These are phyloP conservation scores for Hypoxylon trugodes DNA, from an alignment of 495 filamentous ascomycete genomes.

Conservation along the genomic window DNA sequence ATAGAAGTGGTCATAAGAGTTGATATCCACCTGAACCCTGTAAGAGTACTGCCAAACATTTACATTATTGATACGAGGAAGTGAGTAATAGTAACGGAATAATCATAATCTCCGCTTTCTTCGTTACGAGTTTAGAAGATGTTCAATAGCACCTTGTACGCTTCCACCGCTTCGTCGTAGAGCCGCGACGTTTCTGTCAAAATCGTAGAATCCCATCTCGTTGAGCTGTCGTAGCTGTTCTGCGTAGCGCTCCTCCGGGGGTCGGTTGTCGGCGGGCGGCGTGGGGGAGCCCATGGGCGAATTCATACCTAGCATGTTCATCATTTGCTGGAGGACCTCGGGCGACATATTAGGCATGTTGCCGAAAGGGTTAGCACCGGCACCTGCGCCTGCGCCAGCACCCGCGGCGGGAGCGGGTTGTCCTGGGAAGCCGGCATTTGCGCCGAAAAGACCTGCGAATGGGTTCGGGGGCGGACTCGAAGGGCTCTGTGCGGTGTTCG, in stretches of 20 bases:
- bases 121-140: constrained; percentile 59
- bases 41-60: constrained; percentile 1
- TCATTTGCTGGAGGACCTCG: constrained; percentile 59
- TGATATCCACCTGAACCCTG: constrained; percentile 1
- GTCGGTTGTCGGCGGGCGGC: constrained; percentile 79
- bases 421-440: neutral
- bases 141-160: constrained; percentile 93
- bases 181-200: constrained; percentile 90
- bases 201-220: constrained; percentile 99
- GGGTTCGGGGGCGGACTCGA: constrained; percentile 47
- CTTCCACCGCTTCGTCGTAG: constrained; percentile 89
- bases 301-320: constrained; percentile 45
- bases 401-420: neutral
- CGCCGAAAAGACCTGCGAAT: constrained; percentile 54
- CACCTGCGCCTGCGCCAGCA: constrained; percentile 11
- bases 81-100: neutral
- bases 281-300: constrained; percentile 53
- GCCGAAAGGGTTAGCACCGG: constrained; percentile 34
- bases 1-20: too few species aligned
- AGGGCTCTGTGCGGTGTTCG: constrained; percentile 22
- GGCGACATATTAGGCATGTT: constrained; percentile 31
- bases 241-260: constrained; percentile 92
- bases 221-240: constrained; percentile 92
- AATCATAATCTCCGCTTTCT: neutral
- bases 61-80: neutral